phyloP scores from a whole-genome alignment of 2,329 filamentous ascomycete species.

The Nemania bipapillata region DNA sequence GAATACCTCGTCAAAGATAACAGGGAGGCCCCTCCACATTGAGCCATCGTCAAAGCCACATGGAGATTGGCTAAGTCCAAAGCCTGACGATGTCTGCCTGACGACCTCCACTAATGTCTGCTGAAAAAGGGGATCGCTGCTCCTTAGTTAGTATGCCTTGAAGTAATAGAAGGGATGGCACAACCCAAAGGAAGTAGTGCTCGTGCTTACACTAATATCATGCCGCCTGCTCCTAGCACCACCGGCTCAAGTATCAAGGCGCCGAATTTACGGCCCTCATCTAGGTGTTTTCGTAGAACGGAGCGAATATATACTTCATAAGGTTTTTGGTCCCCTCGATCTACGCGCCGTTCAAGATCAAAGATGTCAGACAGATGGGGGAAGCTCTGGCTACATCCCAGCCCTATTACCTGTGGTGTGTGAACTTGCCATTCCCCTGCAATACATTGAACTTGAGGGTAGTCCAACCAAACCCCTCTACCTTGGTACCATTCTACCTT shows the following conservation, averaged over 20 bases:
- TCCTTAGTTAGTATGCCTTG: conserved; percentile 2
- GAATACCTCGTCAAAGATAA: conserved; percentile 89
- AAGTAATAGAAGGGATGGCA: background rate
- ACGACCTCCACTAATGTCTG: conserved; percentile 74
- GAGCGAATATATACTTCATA: conserved; percentile 71
- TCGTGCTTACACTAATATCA: conserved; percentile 76
- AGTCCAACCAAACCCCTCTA: conserved; percentile 83
- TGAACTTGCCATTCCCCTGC: conserved; percentile 74
- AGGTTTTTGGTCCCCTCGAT: conserved; percentile 56
- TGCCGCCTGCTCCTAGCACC: conserved; percentile 83
- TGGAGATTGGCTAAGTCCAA: conserved; percentile 51
- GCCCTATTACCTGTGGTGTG: conserved; percentile 61
- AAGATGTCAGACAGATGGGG: conserved; percentile 68
- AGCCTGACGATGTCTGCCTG: conserved; percentile 67
- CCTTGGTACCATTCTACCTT: conserved; percentile 88
- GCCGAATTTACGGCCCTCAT: conserved; percentile 74
- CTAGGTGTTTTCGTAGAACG: conserved; percentile 63
- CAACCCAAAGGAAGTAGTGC: background rate
- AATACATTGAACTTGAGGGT: conserved; percentile 75
- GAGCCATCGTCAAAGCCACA: conserved; percentile 21
- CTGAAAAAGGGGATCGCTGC: conserved; percentile 83
- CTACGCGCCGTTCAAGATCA: conserved; percentile 62
- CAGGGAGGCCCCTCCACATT: conserved; percentile 76
- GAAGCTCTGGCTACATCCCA: conserved; percentile 58
- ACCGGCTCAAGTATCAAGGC: conserved; percentile 83